Conservation (phyloP, 2,329 filamentous ascomycete species). For the Cytospora piceicola region DNA sequence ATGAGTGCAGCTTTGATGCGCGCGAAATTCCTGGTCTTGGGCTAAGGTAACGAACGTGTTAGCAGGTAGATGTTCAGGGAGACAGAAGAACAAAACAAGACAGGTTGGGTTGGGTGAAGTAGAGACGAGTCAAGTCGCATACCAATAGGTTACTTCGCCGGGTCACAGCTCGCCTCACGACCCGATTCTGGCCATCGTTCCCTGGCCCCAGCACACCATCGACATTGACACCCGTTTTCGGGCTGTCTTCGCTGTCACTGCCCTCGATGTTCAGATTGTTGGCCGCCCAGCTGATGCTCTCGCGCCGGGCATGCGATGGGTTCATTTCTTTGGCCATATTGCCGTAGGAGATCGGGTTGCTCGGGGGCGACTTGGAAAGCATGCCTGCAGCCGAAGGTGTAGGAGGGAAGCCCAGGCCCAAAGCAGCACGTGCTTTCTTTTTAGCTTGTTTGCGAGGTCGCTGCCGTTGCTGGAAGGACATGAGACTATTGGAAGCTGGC, state of each 20-base stretch:
- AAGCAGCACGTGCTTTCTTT: slow-evolving; percentile 51
- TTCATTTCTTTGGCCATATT: slow-evolving; percentile 44
- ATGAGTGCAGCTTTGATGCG: slow-evolving; percentile 86
- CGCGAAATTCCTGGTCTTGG: slow-evolving; percentile 95
- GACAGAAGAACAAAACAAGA: neutral
- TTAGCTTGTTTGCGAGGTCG: slow-evolving; percentile 70
- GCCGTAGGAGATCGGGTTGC: slow-evolving; percentile 35
- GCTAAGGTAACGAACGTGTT: slow-evolving; percentile 54
- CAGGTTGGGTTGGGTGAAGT: neutral
- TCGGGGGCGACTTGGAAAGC: slow-evolving; percentile 76
- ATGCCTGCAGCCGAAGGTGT: slow-evolving; percentile 39
- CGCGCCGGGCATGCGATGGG: slow-evolving; percentile 65
- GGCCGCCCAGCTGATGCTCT: slow-evolving; percentile 89
- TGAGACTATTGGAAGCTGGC: slow-evolving; percentile 73
- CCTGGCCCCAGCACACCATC: slow-evolving; percentile 48
- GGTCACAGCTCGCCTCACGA: slow-evolving; percentile 82
- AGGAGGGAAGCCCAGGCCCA: slow-evolving; percentile 56
- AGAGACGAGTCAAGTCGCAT: slow-evolving; percentile 41
- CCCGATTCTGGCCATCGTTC: slow-evolving; percentile 67
- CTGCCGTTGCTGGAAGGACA: slow-evolving; percentile 82
- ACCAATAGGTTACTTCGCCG: slow-evolving; percentile 87
- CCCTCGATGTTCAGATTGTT: slow-evolving; percentile 84
- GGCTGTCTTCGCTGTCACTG: slow-evolving; percentile 78
- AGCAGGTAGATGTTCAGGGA: slow-evolving; percentile 32
- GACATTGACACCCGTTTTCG: slow-evolving; percentile 50